These are phyloP conservation scores for Quercus wislizeni DNA, from an alignment of 306 rosid species.

Conservation along the genomic window DNA sequence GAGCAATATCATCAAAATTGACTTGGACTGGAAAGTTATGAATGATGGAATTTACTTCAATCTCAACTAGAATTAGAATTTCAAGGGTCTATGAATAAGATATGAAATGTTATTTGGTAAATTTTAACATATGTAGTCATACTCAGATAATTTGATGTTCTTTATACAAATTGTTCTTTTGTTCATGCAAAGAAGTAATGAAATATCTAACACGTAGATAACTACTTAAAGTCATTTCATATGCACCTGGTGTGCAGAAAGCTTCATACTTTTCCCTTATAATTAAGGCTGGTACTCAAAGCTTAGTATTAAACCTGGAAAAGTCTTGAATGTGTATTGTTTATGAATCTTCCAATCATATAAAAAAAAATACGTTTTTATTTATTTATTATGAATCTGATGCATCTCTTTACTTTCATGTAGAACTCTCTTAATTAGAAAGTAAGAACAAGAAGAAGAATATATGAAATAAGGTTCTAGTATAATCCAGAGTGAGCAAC, in stretches of 20 bases:
- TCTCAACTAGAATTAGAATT: slow-evolving; percentile 4
- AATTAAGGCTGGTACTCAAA: neutral
- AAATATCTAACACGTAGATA: neutral
- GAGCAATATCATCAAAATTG: neutral
- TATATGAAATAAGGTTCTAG: no score
- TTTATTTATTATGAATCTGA: neutral
- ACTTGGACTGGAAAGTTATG: slow-evolving; percentile 4
- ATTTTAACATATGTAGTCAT: slow-evolving; percentile 1
- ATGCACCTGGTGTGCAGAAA: neutral
- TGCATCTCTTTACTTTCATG: neutral
- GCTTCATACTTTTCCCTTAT: slow-evolving; percentile 5
- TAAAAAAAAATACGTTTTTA: no score
- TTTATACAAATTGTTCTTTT: neutral
- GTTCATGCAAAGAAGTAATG: neutral
- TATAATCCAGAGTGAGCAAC: neutral
- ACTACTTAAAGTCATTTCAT: neutral
- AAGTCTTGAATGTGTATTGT: neutral
- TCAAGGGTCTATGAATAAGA: neutral
- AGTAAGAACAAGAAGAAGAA: neutral
- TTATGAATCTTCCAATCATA: neutral
- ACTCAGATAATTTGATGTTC: neutral
- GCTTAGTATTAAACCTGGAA: neutral
- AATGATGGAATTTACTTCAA: slow-evolving; percentile 2
- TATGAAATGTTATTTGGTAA: neutral
- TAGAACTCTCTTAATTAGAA: neutral